Base-by-base conservation (phyloP, 2,329 filamentous ascomycete genomes). In the Colletotrichum camelliae region DNA sequence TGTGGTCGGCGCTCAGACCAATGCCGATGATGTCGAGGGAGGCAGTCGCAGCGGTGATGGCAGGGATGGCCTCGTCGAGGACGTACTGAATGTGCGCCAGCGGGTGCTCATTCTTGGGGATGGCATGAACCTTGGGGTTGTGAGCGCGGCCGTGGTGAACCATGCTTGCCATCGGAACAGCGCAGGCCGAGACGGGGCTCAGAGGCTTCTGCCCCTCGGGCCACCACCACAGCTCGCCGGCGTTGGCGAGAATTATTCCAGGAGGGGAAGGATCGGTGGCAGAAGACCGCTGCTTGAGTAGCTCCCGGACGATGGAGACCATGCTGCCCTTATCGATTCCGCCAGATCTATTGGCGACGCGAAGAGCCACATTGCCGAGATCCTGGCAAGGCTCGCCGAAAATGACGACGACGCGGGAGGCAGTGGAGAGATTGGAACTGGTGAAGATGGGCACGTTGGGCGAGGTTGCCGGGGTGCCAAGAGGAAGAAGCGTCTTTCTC, bases 221-320 rank as follows among this genome's bases (percentile, higher is more conserved):
- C 82, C 94, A 95, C 93, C 95, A 98, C 80, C 93, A 87, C 21
- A 94, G 86, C 84, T 97, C 93, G 6, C 95, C 95, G 5, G 92
- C 88, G 81, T 98, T 98, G 61, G 95, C 91, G 31, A 98, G 86
- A 33, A 98, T 85, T 72, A 98, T 85, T 4, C 90, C 94, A 0
- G 89, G 92, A 2, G 85, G 77, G 3, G 82, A 78, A 0, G 80
- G 33, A 24, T 87, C 85, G 0, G 79, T 64, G 0, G 82, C 77
- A 16, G 83, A 85, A 39, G 83, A 83, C 29, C 62, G 77, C 72
- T 88, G 84, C 18, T 79, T 69, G 57, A 81, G 81, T 6, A 93
- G 83, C 15, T 82, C 85, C 43, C 87, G 83, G 29, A 93, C 89
- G 72, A 96, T 86, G 13, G 92, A 89, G 35, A 96, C 85, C 55